Evolutionary conservation across 495 filamentous ascomycete species (phyloP), one percentile per base, ranked within the genome.

Genomic region (Hapsidospora chrysogenum): DNA sequence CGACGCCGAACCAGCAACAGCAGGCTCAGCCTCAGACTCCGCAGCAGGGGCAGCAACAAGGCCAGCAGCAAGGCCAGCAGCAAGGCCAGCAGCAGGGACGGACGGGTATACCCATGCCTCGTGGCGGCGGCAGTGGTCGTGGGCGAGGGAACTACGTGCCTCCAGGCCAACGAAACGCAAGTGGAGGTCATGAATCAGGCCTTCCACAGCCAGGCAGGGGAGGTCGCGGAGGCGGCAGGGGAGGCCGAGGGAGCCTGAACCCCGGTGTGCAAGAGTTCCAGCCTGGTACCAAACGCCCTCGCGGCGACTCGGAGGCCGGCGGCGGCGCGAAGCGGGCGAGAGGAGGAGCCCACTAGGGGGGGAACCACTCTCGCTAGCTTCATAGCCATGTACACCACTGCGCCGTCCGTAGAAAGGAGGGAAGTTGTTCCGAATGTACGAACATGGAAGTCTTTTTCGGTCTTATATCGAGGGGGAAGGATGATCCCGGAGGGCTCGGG

Each of bases 241-340:
- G 57, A 20, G 52, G 60, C n/a, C 48, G 58, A 9, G 47, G 44
- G 23, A 46, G 44, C 31, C 21, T 38, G 45, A 68, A 44, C 30
- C 52, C 58, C 10, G 35, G 39, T 2, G 73, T 66, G 6, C 66
- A 64, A 32, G 66, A 74, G 38, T 79, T 78, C 45, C 68, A 72
- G 25, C 72, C 74, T 3, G 74, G 76, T n/a, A 68, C 70, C 35
- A 82, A 82, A 52, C 58, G 76, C 20, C 57, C 68, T 14, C 58
- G 77, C 15, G 74, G 78, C 15, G 77, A 80, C 22, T 70, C 67
- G 7, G 54, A 64, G 15, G 66, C 64, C 17, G 64, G 58, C 2
- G 43, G 42, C 9, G 51, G 51, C 7, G 27, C 47, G 4, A 56
- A 56, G 42, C 41, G 54, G 17, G 36, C 46, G n/a, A n/a, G n/a